Evolutionary conservation across 2,329 filamentous ascomycete genomes (phyloP).

Genomic region (Botrytis byssoidea): DNA sequence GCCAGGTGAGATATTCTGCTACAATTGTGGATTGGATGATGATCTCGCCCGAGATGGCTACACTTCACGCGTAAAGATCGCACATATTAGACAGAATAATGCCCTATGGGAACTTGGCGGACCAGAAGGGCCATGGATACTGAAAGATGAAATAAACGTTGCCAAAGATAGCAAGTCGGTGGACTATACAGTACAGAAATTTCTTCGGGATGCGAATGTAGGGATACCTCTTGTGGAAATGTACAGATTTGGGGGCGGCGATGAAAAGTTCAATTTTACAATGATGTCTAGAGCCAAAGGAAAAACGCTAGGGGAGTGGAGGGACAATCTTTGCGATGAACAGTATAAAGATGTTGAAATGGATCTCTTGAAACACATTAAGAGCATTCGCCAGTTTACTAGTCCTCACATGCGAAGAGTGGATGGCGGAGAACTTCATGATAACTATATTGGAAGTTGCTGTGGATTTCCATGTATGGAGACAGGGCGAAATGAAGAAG

Average conservation of each 20-base stretch:
- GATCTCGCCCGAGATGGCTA: too few relatives aligned
- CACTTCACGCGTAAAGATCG: background rate
- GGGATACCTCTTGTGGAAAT: slow-evolving; percentile 3
- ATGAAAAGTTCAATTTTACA: background rate
- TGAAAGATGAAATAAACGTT: background rate
- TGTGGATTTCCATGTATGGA: background rate
- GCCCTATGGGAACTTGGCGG: slow-evolving; percentile 7
- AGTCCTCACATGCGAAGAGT: background rate
- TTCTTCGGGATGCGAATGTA: background rate
- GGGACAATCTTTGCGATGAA: background rate
- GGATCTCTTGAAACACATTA: accelerated
- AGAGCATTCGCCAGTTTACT: background rate
- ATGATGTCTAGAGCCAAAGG: slow-evolving; percentile 3
- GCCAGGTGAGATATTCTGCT: background rate
- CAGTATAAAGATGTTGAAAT: accelerated
- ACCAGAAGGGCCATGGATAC: background rate
- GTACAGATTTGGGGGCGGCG: background rate
- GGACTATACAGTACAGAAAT: background rate
- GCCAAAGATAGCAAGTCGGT: accelerated
- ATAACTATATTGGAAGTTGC: background rate
- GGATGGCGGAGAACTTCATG: background rate
- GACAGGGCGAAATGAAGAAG: slow-evolving; percentile 10
- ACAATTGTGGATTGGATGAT: background rate
- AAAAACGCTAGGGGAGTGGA: accelerated
- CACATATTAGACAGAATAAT: accelerated